Evolutionary conservation across 1,284 basidiomycete species (phyloP), one percentile per base, ranked within the genome.

Genomic region (Cutaneotrichosporon dermatis): DNA sequence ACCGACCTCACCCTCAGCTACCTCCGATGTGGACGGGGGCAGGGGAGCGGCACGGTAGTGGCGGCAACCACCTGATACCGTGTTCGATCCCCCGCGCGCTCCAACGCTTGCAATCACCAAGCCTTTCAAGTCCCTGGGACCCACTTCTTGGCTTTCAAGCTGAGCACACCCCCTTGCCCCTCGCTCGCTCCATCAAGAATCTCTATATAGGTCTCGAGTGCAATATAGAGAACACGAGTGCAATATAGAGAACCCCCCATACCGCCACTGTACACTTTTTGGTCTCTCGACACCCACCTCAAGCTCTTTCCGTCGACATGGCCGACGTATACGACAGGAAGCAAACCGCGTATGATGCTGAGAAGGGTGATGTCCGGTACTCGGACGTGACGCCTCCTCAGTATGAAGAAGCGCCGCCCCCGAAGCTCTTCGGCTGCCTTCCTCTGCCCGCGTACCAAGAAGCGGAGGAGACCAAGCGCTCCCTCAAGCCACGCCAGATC

Each of bases 401-500:
- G 51, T 34, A 45, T 35, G 15, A 25, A 25, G 25, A 25, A 25
- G 25, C 25, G 25, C 25, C 25, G 25, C 25, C 25, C 25, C 25
- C 25, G 25, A 25, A 25, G 25, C 25, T 25, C 25, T 25, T 25
- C 25, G 25, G 25, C 25, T 25, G 25, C 25, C 25, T 25, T 25
- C 25, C 25, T 25, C 25, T 25, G 16, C 41, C 37, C 42, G 10
- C 5, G 2, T 13, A 35, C 9, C 13, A 15, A 3, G 42, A 55
- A 13, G 56, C 46, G 51, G 56, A 59, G 54, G 62, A 64, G 62
- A 64, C 62, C 33, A 54, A 61, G 46, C 62, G 62, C 43, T 57
- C 57, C 6, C 59, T 79, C 75, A 78, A 77, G 68, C 73, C 73
- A 15, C 62, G 77, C 48, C 75, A 76, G 64, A 65, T 76, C 45